Evolutionary conservation across 306 rosid genomes (phyloP).

Genomic region (Dalbergia cultrata): DNA sequence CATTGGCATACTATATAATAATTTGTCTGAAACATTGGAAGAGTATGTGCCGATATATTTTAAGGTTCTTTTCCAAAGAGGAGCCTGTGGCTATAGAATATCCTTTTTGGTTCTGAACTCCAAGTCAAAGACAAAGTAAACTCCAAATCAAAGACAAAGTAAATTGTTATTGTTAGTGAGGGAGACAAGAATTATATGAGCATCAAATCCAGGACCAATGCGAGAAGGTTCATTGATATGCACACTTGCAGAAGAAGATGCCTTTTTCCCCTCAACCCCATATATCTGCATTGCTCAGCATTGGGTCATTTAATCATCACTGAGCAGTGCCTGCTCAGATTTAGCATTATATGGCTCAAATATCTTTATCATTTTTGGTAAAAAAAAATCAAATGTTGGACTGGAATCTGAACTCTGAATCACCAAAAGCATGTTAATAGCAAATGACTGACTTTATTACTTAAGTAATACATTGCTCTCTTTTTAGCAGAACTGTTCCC

Average conservation of each 20-base stretch:
- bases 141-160: conserved; percentile 21
- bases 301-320: background rate
- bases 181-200: conserved; percentile 3
- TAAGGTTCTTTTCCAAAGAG: conserved; percentile 5
- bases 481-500: background rate
- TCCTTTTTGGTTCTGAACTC: conserved; percentile 12
- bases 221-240: background rate
- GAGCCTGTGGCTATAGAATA: conserved; percentile 1
- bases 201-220: conserved; percentile 5
- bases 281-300: background rate
- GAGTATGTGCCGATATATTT: background rate
- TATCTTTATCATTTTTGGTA: conserved; percentile 8
- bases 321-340: conserved; percentile 4
- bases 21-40: conserved; percentile 14
- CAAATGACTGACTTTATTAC: conserved; percentile 1
- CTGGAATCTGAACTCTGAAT: background rate
- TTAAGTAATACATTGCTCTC: background rate
- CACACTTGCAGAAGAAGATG: conserved; percentile 8
- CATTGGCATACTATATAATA: background rate
- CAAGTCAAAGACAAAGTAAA: conserved; percentile 16
- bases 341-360: conserved; percentile 20
- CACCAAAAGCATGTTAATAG: conserved; percentile 6
- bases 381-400: background rate
- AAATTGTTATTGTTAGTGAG: conserved; percentile 2
- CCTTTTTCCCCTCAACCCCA: background rate